phyloP scores from a whole-genome alignment of 2,329 filamentous ascomycete genomes.

The Ceratocystis smalleyi region DNA sequence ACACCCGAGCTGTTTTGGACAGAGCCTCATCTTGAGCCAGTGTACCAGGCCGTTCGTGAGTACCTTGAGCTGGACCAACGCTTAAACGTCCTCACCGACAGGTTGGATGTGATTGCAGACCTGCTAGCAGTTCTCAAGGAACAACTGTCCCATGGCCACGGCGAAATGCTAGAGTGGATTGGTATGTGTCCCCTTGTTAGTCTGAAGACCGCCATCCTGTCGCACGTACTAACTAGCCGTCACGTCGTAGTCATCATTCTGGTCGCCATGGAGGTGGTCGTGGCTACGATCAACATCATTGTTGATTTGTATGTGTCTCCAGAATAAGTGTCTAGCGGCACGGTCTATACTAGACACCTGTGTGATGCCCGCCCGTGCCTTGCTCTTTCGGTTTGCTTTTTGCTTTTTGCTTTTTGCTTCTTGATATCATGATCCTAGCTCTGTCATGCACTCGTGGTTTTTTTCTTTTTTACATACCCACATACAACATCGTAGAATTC shows the following conservation, averaged over 20 bases:
- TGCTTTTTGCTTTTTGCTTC: too few species aligned
- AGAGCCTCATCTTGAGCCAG: constrained; percentile 87
- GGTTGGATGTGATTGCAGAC: constrained; percentile 77
- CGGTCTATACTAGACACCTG: not conserved
- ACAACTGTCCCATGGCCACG: constrained; percentile 84
- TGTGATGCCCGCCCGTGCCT: not conserved
- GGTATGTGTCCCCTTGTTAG: constrained; percentile 37
- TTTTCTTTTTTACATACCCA: not conserved
- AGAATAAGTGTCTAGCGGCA: constrained; percentile 1
- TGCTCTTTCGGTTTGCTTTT: not conserved
- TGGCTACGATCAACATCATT: constrained; percentile 84
- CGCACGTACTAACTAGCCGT: not conserved
- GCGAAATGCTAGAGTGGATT: constrained; percentile 80
- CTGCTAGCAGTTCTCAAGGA: constrained; percentile 86
- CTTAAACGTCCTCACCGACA: constrained; percentile 73
- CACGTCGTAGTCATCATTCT: constrained; percentile 62
- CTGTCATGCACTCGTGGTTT: not conserved
- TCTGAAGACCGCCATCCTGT: not conserved
- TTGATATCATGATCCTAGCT: not conserved
- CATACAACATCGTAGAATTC: not conserved
- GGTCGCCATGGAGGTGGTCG: constrained; percentile 87
- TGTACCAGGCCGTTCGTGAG: constrained; percentile 86
- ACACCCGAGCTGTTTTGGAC: constrained; percentile 98
- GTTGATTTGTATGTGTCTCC: constrained; percentile 65
- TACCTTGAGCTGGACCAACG: constrained; percentile 98